Conservation (phyloP, 2,329 filamentous ascomycete species). For the Pezicula rhizophila region DNA sequence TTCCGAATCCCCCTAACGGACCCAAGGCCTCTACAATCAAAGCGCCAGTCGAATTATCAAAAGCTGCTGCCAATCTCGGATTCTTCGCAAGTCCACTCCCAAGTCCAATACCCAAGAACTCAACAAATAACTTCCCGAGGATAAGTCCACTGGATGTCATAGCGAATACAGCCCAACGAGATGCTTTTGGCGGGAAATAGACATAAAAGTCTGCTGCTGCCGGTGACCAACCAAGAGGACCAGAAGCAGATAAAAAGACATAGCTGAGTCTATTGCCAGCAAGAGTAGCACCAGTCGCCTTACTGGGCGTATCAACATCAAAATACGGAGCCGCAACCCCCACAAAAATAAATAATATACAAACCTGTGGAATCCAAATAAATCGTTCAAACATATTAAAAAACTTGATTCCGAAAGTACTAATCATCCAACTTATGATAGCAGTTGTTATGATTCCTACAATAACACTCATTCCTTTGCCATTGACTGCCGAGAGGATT, state of each 20-base stretch:
- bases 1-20: slow-evolving; percentile 55
- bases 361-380: slow-evolving; percentile 57
- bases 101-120: slow-evolving; percentile 56
- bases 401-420: background rate
- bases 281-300: slow-evolving; percentile 44
- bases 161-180: slow-evolving; percentile 42
- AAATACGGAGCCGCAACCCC: slow-evolving; percentile 56
- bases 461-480: background rate
- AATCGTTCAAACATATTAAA: slow-evolving; percentile 31
- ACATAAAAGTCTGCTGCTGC: slow-evolving; percentile 63
- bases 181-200: slow-evolving; percentile 48
- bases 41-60: slow-evolving; percentile 49
- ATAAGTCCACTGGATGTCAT: slow-evolving; percentile 52
- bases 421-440: background rate
- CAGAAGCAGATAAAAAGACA: slow-evolving; percentile 62
- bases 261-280: slow-evolving; percentile 58
- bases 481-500: background rate
- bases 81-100: slow-evolving; percentile 49
- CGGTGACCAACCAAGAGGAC: slow-evolving; percentile 57
- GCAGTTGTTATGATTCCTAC: background rate
- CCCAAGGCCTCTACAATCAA: slow-evolving; percentile 57
- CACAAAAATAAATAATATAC: slow-evolving; percentile 55
- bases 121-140: slow-evolving; percentile 53
- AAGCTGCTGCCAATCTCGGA: slow-evolving; percentile 52
- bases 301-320: slow-evolving; percentile 44